These are phyloP conservation scores for Podospora tetraspora DNA, from an alignment of 495 filamentous ascomycete genomes.

Conservation along the genomic window DNA sequence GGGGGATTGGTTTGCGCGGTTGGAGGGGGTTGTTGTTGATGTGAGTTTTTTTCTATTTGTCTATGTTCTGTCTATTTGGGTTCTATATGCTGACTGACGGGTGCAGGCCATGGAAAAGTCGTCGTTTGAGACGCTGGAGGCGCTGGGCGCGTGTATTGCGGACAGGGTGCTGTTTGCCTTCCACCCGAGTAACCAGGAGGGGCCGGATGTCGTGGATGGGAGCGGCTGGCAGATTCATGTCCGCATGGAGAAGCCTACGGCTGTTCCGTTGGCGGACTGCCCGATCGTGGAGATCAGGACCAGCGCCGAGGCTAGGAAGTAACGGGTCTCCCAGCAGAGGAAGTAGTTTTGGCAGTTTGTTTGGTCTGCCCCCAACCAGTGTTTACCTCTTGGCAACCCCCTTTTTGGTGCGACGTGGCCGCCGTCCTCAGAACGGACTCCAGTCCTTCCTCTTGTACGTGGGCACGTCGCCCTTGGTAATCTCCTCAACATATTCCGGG, in stretches of 20 bases:
- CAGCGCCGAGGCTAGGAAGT: conserved; percentile 8
- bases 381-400: neutral
- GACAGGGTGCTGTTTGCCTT: conserved; percentile 33
- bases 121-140: conserved; percentile 59
- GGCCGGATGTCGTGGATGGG: conserved; percentile 2
- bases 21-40: conserved; percentile 48
- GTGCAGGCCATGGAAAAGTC: conserved; percentile 50
- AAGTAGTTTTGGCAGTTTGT: neutral
- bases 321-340: neutral
- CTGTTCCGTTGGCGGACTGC: conserved; percentile 53
- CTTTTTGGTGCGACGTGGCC: neutral
- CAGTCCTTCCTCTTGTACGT: conserved; percentile 31
- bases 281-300: conserved; percentile 48
- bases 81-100: conserved; percentile 14
- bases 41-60: conserved; percentile 29
- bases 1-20: conserved; percentile 40
- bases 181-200: neutral
- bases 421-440: conserved; percentile 2
- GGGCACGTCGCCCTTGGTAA: conserved; percentile 72
- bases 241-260: conserved; percentile 54
- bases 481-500: conserved; percentile 58
- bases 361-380: neutral
- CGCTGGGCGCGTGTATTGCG: conserved; percentile 46
- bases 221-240: conserved; percentile 42
- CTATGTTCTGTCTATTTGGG: neutral